These are phyloP conservation scores for Cynanchum wilfordii DNA, from an alignment of 257 asterid genomes.

Conservation along the genomic window DNA sequence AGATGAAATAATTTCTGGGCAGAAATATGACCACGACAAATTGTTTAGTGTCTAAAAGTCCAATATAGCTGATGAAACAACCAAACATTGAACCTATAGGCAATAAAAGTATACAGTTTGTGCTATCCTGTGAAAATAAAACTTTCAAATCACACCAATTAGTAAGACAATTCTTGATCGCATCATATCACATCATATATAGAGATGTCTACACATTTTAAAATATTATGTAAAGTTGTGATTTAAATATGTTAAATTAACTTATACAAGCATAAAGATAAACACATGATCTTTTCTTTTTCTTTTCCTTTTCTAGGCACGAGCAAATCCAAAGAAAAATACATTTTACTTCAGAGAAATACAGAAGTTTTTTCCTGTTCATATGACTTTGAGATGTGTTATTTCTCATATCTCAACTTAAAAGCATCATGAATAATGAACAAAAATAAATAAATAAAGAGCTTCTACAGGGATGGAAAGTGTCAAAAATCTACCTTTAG, in stretches of 20 bases:
- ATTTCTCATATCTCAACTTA: neutral
- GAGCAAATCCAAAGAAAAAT: neutral
- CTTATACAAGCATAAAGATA: neutral
- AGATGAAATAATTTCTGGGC: neutral
- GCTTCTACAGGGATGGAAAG: conserved; percentile 10
- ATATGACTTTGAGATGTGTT: neutral
- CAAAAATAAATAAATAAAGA: neutral
- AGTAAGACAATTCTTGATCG: neutral
- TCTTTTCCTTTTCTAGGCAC: neutral
- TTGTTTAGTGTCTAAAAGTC: neutral
- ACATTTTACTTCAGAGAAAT: neutral
- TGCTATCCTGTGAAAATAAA: neutral
- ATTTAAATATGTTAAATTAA: neutral
- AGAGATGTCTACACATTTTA: too few species aligned
- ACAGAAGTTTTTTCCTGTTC: neutral
- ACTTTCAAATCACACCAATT: neutral
- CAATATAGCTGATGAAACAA: neutral
- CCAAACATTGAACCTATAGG: neutral
- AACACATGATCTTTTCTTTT: neutral
- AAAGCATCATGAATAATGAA: neutral
- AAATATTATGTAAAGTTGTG: too few species aligned
- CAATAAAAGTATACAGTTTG: neutral
- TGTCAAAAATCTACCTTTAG: conserved; percentile 56
- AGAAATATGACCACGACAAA: neutral
- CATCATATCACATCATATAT: neutral